Conservation (phyloP, 1,139 yeast species). For the Groenewaldozyma auringiensis region DNA sequence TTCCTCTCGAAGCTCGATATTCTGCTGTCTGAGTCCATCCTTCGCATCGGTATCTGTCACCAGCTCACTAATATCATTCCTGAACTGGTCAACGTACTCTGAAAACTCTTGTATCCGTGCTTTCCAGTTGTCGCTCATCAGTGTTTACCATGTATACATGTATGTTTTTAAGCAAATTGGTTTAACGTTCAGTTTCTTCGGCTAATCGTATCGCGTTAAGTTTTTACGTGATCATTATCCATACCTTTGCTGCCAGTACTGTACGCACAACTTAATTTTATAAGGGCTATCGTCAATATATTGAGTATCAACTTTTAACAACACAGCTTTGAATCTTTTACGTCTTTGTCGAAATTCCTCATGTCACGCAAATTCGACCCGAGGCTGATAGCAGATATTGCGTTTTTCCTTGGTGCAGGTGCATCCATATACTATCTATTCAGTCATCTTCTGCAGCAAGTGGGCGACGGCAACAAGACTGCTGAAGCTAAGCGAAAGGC, state of each 20-base stretch:
- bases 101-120: background rate
- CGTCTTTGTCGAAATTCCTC: too few species aligned
- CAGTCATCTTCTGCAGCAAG: constrained; percentile 38
- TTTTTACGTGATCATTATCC: too few species aligned
- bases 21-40: background rate
- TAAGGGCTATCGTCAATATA: too few species aligned
- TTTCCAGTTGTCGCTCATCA: background rate
- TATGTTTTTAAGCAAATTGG: too few species aligned
- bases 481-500: constrained; percentile 62
- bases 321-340: too few species aligned
- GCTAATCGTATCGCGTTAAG: too few species aligned
- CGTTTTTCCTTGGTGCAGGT: constrained; percentile 75
- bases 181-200: too few species aligned
- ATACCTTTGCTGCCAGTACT: too few species aligned
- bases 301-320: too few species aligned
- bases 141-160: too few species aligned
- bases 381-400: constrained; percentile 48
- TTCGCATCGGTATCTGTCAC: background rate
- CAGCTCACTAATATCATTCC: background rate
- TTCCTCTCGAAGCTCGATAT: constrained; percentile 1
- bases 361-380: constrained; percentile 22
- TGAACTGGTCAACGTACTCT: background rate
- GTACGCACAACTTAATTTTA: too few species aligned
- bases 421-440: constrained; percentile 68
- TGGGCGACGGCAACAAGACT: constrained; percentile 20